Evolutionary conservation across 345 rosid species (phyloP), one percentile per base, ranked within the genome.

Genomic region (Cardamine chenopodiifolia): DNA sequence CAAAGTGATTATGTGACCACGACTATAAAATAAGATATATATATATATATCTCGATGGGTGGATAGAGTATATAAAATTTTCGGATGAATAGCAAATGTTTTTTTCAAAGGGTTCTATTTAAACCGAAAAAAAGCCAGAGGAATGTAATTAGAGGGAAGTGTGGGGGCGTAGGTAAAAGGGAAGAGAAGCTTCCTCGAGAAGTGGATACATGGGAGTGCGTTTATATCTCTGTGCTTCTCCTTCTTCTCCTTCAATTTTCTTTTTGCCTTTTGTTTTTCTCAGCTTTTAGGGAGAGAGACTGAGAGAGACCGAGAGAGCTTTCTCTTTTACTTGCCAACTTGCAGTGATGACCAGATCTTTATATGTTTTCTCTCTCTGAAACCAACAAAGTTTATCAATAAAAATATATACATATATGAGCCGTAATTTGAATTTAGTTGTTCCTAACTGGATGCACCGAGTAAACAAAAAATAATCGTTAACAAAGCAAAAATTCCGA

Each of bases 281-380:
- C 75, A 70, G 80, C 71, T 77, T 77, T 77, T 77, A 18, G 74
- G 56, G 10, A 45, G 47, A 37, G 18, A 4, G 71, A 32, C 15
- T 20, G 73, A 49, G 45, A 77, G 78, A 77, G 77, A 64, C 69
- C 60, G 73, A 25, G 64, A 69, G 71, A 79, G 85, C 87, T 88
- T 85, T 86, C 86, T 81, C 80, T 77, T 77, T 71, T 77, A 64
- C 57, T 37, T 81, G 84, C 79, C 89, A 88, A 82, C 86, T 86
- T 83, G 89, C 76, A 73, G 78, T 77, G 59, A 70, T 70, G 76
- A 61, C 79, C 76, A 44, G 68, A 60, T 29, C 82, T 79, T 76
- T 75, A 60, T 75, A 56, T 68, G 72, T 79, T 86, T 83, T 61
- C 29, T 68, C 50, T 69, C 75, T 63, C 50, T 63, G 0, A 8